Evolutionary conservation across 148 eudicot species (phyloP).

Genomic region (Polygonum aviculare): DNA sequence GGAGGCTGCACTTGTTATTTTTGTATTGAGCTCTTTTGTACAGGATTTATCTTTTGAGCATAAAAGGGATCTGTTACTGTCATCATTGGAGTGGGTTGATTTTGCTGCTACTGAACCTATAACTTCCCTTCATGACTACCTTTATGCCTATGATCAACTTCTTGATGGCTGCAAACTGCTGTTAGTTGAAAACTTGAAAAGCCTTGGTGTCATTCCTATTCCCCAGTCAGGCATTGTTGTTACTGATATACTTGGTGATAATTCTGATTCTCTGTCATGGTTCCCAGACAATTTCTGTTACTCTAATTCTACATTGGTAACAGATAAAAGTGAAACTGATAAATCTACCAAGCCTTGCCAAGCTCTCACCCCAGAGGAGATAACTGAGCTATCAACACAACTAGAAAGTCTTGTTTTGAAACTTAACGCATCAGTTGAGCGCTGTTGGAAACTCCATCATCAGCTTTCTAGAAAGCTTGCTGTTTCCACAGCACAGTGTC

Average conservation of each 20-base stretch:
- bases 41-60: constrained; percentile 47
- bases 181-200: constrained; percentile 37
- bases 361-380: constrained; percentile 35
- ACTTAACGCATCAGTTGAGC: constrained; percentile 46
- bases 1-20: constrained; percentile 42
- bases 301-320: constrained; percentile 19
- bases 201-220: constrained; percentile 40
- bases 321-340: constrained; percentile 21
- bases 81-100: constrained; percentile 41
- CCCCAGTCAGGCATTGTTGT: constrained; percentile 24
- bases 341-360: constrained; percentile 13
- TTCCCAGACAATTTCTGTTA: constrained; percentile 48
- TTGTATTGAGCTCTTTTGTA: constrained; percentile 49
- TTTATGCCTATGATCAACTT: constrained; percentile 57
- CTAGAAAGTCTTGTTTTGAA: constrained; percentile 41
- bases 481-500: constrained; percentile 44
- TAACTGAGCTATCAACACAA: constrained; percentile 25
- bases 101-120: constrained; percentile 53
- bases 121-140: constrained; percentile 51
- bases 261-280: constrained; percentile 28
- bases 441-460: constrained; percentile 60
- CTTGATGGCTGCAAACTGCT: constrained; percentile 46
- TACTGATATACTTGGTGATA: constrained; percentile 19
- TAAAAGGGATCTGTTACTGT: constrained; percentile 46
- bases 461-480: constrained; percentile 45